A percentile compares a stretch with the other conserved stretches of the same genome.
Conservation (phyloP, 495 filamentous ascomycete genomes). For the Neurospora discreta region DNA sequence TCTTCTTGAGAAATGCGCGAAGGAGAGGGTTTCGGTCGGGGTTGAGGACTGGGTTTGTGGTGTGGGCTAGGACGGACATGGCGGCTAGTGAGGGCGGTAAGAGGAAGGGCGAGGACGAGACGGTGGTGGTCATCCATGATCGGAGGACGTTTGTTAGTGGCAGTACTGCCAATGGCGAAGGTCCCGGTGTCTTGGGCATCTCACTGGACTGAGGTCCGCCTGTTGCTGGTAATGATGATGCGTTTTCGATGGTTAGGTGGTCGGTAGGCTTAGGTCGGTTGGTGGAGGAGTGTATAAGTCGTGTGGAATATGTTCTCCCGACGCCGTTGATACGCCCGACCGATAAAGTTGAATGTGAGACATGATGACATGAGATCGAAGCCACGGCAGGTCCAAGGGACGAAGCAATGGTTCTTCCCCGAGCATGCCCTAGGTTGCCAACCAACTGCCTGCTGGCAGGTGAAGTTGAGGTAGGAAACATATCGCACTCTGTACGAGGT, state of each 20-base stretch:
- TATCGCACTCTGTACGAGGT: not conserved
- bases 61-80: conserved; percentile 60
- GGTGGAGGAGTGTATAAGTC: conserved; percentile 30
- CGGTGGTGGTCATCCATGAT: conserved; percentile 62
- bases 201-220: conserved; percentile 7
- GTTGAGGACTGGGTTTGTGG: conserved; percentile 45
- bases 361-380: not conserved
- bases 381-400: not conserved
- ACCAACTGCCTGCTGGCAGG: not conserved
- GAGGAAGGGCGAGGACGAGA: conserved; percentile 67
- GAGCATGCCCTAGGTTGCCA: not conserved
- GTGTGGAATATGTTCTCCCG: conserved; percentile 6
- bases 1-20: conserved; percentile 52
- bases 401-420: not conserved
- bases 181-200: conserved; percentile 12
- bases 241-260: conserved; percentile 15
- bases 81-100: conserved; percentile 58
- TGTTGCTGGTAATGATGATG: conserved; percentile 7
- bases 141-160: conserved; percentile 65
- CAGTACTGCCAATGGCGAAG: conserved; percentile 55
- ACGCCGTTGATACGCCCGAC: not conserved
- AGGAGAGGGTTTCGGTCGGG: conserved; percentile 48
- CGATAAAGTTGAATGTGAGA: not conserved
- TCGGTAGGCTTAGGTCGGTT: conserved; percentile 24
- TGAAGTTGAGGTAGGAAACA: not conserved